Evolutionary conservation across 1,139 yeast species (phyloP), one percentile per base, ranked within the genome.

Genomic region (Pneumocystis jirovecii): DNA sequence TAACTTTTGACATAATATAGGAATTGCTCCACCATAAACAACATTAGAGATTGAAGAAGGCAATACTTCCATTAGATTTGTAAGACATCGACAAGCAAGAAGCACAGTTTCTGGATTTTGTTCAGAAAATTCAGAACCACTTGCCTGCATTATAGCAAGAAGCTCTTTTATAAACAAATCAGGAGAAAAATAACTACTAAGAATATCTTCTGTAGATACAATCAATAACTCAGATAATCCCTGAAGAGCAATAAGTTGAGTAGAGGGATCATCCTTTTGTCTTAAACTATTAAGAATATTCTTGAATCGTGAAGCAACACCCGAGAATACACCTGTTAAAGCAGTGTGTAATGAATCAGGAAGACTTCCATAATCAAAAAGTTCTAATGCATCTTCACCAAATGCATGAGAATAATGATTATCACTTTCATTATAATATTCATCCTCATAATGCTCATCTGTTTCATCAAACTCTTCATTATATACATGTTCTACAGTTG

Each of bases 11-110:
- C 88, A 84, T 60, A 93, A 77, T 0, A 83, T 84, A 60, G 84
- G 85, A 15, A 90, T 82, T 0, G 87, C 87, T 62, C 87, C 85
- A 37, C 83, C 83, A 61, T 81, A 80, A 7, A 89, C 85, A 4
- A 90, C 85, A 64, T 81, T 82, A 66, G 82, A 82, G 15, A 86
- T 82, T 63, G 85, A 82, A 63, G 86, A 86, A 29, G 84, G 84
- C 69, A 86, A 82, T 4, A 87, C 89, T 72, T 90, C 97, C 68
- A 90, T 77, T 64, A 91, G 77, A 73, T 89, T 91, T 74, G 88
- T 87, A 31, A 91, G 77, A 73, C 96, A 88, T 64, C 97, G 81
- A 72, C 96, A 89, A 0, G 96, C 87, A 64, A 88, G 86, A 61
- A 93, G 76, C 73, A 88, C 93, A 56, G 91, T 74, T 72, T 93